Evolutionary conservation across 495 filamentous ascomycete species (phyloP).

Genomic region (Lophium mytilinum): DNA sequence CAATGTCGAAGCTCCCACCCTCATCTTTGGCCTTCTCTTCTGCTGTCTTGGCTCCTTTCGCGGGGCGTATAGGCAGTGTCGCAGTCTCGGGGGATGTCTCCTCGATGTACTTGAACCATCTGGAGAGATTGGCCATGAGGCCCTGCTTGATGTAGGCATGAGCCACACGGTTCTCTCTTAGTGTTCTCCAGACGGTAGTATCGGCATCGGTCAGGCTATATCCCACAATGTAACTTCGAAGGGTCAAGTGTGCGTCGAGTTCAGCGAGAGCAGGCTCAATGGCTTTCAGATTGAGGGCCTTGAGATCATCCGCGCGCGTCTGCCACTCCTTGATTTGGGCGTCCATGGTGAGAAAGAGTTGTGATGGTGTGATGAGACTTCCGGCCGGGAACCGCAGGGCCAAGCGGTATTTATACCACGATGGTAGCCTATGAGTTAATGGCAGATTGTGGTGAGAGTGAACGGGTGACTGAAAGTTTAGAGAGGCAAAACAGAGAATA

Average conservation of each 20-base stretch:
- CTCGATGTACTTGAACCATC: conserved; percentile 88
- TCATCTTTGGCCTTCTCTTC: conserved; percentile 69
- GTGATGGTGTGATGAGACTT: too few species aligned
- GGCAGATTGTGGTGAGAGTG: too few species aligned
- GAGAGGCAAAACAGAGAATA: too few species aligned
- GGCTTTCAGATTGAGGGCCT: conserved; percentile 64
- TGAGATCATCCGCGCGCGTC: conserved; percentile 42
- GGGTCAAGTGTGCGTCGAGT: conserved; percentile 77
- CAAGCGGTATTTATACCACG: too few species aligned
- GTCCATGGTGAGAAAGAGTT: conserved; percentile 2
- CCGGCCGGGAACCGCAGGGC: too few species aligned
- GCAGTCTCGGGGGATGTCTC: conserved; percentile 58
- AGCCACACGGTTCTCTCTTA: conserved; percentile 81
- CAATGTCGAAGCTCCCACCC: conserved; percentile 84
- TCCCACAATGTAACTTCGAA: conserved; percentile 79
- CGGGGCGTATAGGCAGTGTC: conserved; percentile 24
- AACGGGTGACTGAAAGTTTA: too few species aligned
- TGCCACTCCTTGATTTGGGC: conserved; percentile 46
- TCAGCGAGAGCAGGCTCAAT: conserved; percentile 67
- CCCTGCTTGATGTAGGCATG: conserved; percentile 71
- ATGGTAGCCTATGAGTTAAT: too few species aligned
- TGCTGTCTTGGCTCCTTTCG: conserved; percentile 49
- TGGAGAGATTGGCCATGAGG: conserved; percentile 63
- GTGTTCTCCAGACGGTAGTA: conserved; percentile 71
- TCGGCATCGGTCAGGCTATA: conserved; percentile 74